A percentile compares a stretch with the other conserved stretches of the same genome.
phyloP scores from a whole-genome alignment of 2,329 filamentous ascomycete genomes.

The Metarhizium guizhouense region DNA sequence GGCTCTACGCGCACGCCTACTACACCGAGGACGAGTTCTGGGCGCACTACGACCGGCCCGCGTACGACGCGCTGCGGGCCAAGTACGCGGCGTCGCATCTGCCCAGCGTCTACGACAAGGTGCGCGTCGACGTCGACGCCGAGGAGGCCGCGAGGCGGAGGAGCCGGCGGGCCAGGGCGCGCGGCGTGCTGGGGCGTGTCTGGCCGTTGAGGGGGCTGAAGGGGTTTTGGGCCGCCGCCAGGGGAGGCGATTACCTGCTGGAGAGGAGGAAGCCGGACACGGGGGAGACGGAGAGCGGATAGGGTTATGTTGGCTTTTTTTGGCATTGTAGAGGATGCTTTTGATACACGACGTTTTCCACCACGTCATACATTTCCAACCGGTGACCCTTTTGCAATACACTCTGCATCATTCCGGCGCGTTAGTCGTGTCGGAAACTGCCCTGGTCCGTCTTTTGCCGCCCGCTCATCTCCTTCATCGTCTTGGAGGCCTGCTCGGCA shows the following conservation, averaged over 20 bases:
- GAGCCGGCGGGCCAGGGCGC: slow-evolving; percentile 23
- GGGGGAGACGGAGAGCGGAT: not conserved
- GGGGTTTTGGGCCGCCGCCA: slow-evolving; percentile 35
- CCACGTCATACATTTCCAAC: too few species aligned
- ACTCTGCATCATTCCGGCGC: too few species aligned
- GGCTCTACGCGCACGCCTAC: slow-evolving; percentile 61
- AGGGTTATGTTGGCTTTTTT: too few species aligned
- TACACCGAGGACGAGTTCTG: slow-evolving; percentile 62
- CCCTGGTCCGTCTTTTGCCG: slow-evolving; percentile 19
- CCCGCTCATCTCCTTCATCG: slow-evolving; percentile 21
- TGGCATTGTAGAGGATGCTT: too few species aligned
- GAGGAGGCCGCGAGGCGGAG: slow-evolving; percentile 21
- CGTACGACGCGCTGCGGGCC: slow-evolving; percentile 48
- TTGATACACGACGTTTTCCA: too few species aligned
- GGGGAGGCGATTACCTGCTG: slow-evolving; percentile 37
- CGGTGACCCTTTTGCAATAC: too few species aligned
- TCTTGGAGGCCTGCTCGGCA: slow-evolving; percentile 14
- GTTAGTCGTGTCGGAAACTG: slow-evolving; percentile 19
- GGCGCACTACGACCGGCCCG: slow-evolving; percentile 49
- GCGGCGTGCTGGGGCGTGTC: slow-evolving; percentile 13
- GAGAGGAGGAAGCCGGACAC: slow-evolving; percentile 14
- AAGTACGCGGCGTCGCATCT: slow-evolving; percentile 52
- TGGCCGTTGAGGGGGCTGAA: slow-evolving; percentile 37
- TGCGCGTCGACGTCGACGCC: slow-evolving; percentile 38
- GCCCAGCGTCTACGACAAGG: slow-evolving; percentile 60